Percentiles rank a stretch among this genome's conserved stretches.
Conservation (phyloP, 331 rosid genomes). For the Arachis monticola region DNA sequence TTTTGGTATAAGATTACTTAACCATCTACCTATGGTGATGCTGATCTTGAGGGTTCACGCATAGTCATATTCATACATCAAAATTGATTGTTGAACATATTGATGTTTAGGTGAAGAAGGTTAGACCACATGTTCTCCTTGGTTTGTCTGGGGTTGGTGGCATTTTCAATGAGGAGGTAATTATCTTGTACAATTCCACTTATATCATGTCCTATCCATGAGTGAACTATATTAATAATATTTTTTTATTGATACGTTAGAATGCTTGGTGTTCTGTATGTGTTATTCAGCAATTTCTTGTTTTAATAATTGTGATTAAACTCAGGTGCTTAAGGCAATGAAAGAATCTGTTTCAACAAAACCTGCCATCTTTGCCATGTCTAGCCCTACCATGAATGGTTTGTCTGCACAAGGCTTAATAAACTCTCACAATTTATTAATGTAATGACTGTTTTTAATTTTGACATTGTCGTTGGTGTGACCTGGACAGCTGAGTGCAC, state of each 20-base stretch:
- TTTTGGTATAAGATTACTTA: conserved; percentile 29
- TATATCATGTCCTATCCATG: conserved; percentile 32
- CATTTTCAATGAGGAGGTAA: conserved; percentile 86
- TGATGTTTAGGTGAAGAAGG: conserved; percentile 78
- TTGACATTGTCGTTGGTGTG: conserved; percentile 15
- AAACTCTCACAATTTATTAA: conserved; percentile 40
- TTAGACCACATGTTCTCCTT: conserved; percentile 92
- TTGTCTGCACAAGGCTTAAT: conserved; percentile 55
- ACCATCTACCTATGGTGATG: conserved; percentile 23
- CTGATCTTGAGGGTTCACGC: conserved; percentile 22
- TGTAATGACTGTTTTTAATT: conserved; percentile 28
- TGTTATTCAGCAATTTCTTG: conserved; percentile 44
- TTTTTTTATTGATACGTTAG: conserved; percentile 34
- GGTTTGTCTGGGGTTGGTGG: conserved; percentile 99
- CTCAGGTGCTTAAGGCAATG: conserved; percentile 95
- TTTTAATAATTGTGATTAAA: conserved; percentile 42
- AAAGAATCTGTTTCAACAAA: conserved; percentile 86
- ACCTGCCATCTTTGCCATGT: conserved; percentile 99
- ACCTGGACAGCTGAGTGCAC: conserved; percentile 87
- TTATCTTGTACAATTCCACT: conserved; percentile 32
- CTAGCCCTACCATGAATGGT: conserved; percentile 99
- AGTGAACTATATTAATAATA: conserved; percentile 18
- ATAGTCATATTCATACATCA: neutral
- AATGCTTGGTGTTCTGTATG: conserved; percentile 31
- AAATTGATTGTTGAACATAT: conserved; percentile 29